Evolutionary conservation across 208 protist genomes (phyloP), one percentile per base, ranked within the genome.

Genomic region (Leishmania amazonensis): DNA sequence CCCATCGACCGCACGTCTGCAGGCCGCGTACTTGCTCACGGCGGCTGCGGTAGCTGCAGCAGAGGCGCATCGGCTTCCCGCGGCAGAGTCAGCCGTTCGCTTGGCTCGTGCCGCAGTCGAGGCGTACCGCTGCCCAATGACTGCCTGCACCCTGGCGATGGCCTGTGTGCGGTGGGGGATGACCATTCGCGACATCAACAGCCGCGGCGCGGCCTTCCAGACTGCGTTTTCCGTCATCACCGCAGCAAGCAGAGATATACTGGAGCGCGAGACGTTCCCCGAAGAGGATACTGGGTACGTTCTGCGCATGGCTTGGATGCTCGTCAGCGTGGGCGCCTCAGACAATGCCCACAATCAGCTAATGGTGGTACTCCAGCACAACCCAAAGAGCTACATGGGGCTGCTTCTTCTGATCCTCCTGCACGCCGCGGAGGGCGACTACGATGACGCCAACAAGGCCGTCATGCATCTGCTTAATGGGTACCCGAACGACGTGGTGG

Each of bases 381-480:
- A 90, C 79, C 84, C 83, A 4, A 72, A 84, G 38, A 87, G 90
- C 79, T 90, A 87, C 78, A 80, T 93, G 65, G 89, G 82, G 6
- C 86, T 94, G 21, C 76, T 96, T 42, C 82, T 96, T 24, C 74
- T 93, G 35, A 78, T 89, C 53, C 82, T 96, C 72, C 79, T 94
- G 75, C 89, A 89, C 78, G 88, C 88, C 17, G 81, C 76, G 4
- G 85, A 81, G 54, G 91, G 90, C 24, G 85, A 92, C 62, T 90
- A 90, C 81, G 83, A 85, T 35, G 81, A 82, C 53, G 88, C 91
- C 9, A 77, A 85, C 8, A 75, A 74, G 0, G 89, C 86, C 2
- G 85, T 89, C 17, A 76, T 81, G 60, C 85, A 88, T 75, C 60
- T 90, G 6, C 80, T 90, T 57, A 65, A 81, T 70, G 74, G 84